Conservation (phyloP, 106 monocot species). For the Dendrobium nobile region DNA sequence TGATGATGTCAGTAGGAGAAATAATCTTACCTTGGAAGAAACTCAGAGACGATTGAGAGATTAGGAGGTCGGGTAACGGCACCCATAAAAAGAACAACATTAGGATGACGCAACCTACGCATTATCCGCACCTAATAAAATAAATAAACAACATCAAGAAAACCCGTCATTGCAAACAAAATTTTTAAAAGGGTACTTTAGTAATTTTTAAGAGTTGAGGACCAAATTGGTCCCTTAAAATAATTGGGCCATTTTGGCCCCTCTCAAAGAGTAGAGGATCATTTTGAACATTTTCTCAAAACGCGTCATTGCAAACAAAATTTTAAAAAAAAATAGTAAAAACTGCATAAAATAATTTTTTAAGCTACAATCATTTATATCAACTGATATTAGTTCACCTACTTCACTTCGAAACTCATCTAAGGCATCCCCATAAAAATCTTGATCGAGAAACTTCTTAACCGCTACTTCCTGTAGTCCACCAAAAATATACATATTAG, state of each 20-base stretch:
- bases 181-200: not conserved
- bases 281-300: not conserved
- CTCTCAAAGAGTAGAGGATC: too few species aligned
- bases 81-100: conserved; percentile 96
- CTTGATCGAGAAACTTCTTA: conserved; percentile 95
- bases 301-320: not conserved
- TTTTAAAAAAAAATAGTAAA: not conserved
- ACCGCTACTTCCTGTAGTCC: conserved; percentile 88
- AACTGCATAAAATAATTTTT: not conserved
- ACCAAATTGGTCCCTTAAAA: too few species aligned
- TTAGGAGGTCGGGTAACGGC: conserved; percentile 96
- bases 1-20: not conserved
- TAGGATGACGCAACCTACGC: conserved; percentile 96
- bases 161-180: not conserved
- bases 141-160: not conserved
- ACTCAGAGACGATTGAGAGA: conserved; percentile 93
- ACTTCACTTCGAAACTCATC: conserved; percentile 97
- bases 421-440: conserved; percentile 93
- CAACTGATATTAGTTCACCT: conserved; percentile 7
- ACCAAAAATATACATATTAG: not conserved
- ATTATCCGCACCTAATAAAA: conserved; percentile 75
- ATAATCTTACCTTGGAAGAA: conserved; percentile 72
- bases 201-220: not conserved
- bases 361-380: not conserved
- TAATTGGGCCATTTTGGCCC: too few species aligned